These are phyloP conservation scores for Geranomyces michiganensis DNA, from an alignment of 192 early-diverging fungal species.

Conservation along the genomic window DNA sequence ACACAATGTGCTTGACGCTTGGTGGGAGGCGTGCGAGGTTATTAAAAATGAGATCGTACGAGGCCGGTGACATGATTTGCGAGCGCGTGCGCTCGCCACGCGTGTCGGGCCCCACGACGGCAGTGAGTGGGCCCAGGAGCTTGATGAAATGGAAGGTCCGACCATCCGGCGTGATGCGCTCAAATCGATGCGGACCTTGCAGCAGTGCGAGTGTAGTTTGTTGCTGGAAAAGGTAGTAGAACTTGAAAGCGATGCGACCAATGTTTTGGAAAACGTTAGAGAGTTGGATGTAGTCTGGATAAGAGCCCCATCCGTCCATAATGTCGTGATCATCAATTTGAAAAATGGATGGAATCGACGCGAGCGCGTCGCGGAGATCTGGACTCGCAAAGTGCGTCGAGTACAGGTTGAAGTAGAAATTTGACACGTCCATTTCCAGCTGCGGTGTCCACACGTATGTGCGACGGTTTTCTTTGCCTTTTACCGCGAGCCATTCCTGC, in stretches of 20 bases:
- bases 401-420: constrained; percentile 75
- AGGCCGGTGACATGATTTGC: constrained; percentile 60
- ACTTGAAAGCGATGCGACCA: constrained; percentile 68
- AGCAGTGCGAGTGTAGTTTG: constrained; percentile 30
- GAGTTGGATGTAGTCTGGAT: constrained; percentile 72
- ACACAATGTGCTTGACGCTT: constrained; percentile 66
- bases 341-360: constrained; percentile 52
- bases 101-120: constrained; percentile 70
- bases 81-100: constrained; percentile 71
- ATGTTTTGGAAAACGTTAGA: constrained; percentile 75
- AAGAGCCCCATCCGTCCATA: constrained; percentile 84
- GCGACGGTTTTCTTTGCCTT: constrained; percentile 27
- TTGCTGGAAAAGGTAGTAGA: constrained; percentile 81
- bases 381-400: constrained; percentile 59
- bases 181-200: constrained; percentile 52
- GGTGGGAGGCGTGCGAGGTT: constrained; percentile 54
- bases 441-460: constrained; percentile 4
- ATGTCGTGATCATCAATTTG: constrained; percentile 58
- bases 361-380: constrained; percentile 63
- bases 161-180: constrained; percentile 30
- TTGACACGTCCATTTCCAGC: constrained; percentile 52
- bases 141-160: constrained; percentile 60
- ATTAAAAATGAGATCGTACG: constrained; percentile 65
- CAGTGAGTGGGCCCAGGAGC: constrained; percentile 67
- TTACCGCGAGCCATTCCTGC: constrained; percentile 21